Conservation (phyloP, 441 rosid genomes). For the Raphanus hybrid region DNA sequence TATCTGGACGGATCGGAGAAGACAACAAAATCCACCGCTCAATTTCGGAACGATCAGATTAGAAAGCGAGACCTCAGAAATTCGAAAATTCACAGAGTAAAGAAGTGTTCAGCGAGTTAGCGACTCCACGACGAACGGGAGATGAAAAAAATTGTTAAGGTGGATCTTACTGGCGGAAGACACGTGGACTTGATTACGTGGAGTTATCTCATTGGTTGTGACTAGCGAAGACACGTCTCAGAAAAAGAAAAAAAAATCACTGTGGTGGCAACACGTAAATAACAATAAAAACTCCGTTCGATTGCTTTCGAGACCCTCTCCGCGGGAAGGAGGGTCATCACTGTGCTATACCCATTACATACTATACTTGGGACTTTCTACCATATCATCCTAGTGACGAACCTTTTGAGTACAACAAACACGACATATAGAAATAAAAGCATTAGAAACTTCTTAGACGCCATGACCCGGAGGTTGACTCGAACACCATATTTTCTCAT, state of each 20-base stretch:
- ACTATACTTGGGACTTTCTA: neutral
- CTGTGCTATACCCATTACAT: neutral
- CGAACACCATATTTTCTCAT: constrained; percentile 72
- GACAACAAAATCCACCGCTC: neutral
- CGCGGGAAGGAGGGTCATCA: neutral
- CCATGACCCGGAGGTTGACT: constrained; percentile 79
- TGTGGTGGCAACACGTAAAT: neutral
- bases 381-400: constrained; percentile 27
- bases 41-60: neutral
- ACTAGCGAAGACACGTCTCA: constrained; percentile 17
- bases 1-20: constrained; percentile 8
- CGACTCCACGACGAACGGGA: constrained; percentile 16
- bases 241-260: neutral
- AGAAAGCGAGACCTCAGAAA: neutral
- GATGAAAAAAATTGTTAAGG: neutral
- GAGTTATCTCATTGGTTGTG: constrained; percentile 5
- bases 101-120: constrained; percentile 1
- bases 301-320: constrained; percentile 11
- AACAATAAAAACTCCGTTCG: neutral
- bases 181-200: constrained; percentile 27
- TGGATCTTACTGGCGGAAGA: constrained; percentile 22
- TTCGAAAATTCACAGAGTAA: constrained; percentile 10
- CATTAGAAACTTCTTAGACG: constrained; percentile 76
- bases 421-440: constrained; percentile 50
- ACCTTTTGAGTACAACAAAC: constrained; percentile 54